Evolutionary conservation across 106 monocot species (phyloP).

Genomic region (Acorus gramineus): DNA sequence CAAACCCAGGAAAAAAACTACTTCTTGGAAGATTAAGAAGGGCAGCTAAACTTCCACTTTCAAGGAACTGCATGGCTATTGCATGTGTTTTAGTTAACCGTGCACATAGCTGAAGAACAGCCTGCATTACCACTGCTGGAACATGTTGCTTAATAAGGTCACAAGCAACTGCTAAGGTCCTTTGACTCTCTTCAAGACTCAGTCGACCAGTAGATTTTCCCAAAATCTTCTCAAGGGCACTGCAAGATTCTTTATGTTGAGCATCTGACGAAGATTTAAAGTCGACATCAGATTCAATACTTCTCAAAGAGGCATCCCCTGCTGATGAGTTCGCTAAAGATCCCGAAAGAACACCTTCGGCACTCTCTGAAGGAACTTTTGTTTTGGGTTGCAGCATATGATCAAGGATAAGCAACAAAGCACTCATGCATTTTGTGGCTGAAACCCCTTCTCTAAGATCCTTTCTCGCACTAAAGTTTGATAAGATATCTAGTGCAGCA

Average conservation of each 20-base stretch:
- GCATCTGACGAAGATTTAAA: conserved; percentile 18
- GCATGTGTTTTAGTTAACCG: conserved; percentile 59
- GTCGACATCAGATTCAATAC: conserved; percentile 10
- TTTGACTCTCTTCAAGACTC: conserved; percentile 45
- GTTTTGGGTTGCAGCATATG: conserved; percentile 45
- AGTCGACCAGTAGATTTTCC: conserved; percentile 57
- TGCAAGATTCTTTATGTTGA: conserved; percentile 16
- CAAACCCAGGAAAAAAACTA: conserved; percentile 68
- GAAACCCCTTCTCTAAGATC: conserved; percentile 18
- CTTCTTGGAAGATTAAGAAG: conserved; percentile 49
- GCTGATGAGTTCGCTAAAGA: conserved; percentile 19
- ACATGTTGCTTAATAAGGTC: conserved; percentile 48
- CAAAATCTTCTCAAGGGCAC: conserved; percentile 43
- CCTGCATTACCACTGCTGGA: conserved; percentile 54
- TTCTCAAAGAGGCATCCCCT: conserved; percentile 15
- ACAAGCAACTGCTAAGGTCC: conserved; percentile 36
- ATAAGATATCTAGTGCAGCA: conserved; percentile 33
- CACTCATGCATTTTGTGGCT: conserved; percentile 37
- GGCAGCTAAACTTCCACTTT: conserved; percentile 39
- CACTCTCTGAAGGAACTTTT: conserved; percentile 16
- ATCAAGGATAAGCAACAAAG: conserved; percentile 53
- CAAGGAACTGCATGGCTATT: conserved; percentile 54
- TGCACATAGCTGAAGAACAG: conserved; percentile 57
- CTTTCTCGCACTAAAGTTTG: conserved; percentile 18
- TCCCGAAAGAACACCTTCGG: conserved; percentile 17